Conservation (phyloP, 2,329 filamentous ascomycete genomes). For the Aspergillus aculeatus region DNA sequence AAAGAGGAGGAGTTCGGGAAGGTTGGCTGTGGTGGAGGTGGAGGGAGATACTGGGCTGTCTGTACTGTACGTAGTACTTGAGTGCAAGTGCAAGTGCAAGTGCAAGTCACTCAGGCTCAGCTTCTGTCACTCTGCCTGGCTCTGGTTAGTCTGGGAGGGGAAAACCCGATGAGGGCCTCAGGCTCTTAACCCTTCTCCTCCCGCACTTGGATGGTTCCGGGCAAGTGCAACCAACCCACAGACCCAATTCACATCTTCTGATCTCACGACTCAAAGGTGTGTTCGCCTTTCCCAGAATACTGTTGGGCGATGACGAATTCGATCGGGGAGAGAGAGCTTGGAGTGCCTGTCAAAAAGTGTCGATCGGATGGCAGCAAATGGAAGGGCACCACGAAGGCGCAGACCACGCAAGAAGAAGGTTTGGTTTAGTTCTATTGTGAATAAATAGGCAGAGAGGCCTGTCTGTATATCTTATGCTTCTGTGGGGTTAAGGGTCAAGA, state of each 20-base stretch:
- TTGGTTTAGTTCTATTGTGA: no score
- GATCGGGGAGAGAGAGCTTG: background rate
- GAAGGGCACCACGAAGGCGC: background rate
- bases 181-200: conserved; percentile 17
- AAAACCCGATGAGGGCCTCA: conserved; percentile 16
- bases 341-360: background rate
- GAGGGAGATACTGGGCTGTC: conserved; percentile 3
- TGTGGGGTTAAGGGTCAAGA: background rate
- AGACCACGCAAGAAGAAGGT: background rate
- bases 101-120: no score
- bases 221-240: conserved; percentile 1
- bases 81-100: no score
- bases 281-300: background rate
- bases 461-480: background rate
- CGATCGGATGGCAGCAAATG: background rate
- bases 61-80: background rate
- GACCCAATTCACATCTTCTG: background rate
- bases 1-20: conserved; percentile 9
- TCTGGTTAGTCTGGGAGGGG: background rate
- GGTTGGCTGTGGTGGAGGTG: conserved; percentile 16
- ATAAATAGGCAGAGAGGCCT: background rate
- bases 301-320: background rate
- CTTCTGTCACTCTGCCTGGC: background rate
- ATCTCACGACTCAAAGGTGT: background rate
- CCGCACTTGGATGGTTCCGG: conserved; percentile 14